Evolutionary conservation across 768 basidiomycete genomes (phyloP).

Genomic region (Tylopilus rubrobrunneus): DNA sequence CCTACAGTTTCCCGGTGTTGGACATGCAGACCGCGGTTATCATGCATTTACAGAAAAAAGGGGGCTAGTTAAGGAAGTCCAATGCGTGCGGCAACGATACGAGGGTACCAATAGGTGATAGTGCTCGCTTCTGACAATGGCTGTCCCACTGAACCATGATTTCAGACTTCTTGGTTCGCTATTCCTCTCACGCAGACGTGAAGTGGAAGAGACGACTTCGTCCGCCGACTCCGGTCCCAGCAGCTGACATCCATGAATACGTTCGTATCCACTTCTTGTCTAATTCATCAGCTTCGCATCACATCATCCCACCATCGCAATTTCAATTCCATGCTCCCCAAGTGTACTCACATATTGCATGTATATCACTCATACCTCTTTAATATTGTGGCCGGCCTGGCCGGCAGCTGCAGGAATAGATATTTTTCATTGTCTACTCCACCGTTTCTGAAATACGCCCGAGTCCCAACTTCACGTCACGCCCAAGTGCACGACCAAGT

Average conservation of each 20-base stretch:
- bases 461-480: constrained; percentile 32
- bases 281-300: background rate
- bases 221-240: background rate
- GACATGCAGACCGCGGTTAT: background rate
- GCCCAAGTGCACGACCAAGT: constrained; percentile 43
- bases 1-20: constrained; percentile 1
- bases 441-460: constrained; percentile 22
- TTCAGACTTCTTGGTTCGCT: constrained; percentile 59
- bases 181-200: constrained; percentile 56
- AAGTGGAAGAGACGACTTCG: constrained; percentile 14
- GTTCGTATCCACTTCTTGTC: background rate
- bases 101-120: constrained; percentile 62
- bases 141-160: constrained; percentile 6
- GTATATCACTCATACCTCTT: constrained; percentile 3
- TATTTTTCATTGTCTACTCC: constrained; percentile 10
- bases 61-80: constrained; percentile 36
- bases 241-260: constrained; percentile 1
- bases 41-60: constrained; percentile 5
- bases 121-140: background rate
- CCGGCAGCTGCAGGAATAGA: background rate
- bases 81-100: constrained; percentile 54
- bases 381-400: background rate
- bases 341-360: constrained; percentile 6
- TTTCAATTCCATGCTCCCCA: background rate
- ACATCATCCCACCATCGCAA: background rate